Conservation (phyloP, 2,329 filamentous ascomycete species). For the Fusarium sp. region DNA sequence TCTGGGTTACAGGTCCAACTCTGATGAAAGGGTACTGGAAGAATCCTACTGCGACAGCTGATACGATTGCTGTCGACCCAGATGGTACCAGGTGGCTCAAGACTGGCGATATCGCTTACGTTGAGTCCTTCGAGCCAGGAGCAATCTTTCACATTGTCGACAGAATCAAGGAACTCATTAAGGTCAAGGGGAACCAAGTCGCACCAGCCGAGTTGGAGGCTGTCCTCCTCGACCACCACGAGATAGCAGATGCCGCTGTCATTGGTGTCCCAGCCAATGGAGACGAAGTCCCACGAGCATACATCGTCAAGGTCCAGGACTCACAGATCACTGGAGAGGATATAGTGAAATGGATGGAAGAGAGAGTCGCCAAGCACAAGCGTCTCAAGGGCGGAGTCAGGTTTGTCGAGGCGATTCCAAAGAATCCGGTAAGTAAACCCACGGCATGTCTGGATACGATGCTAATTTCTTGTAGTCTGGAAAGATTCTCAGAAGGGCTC, state of each 20-base stretch:
- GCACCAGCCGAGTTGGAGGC: slow-evolving; percentile 82
- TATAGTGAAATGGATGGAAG: slow-evolving; percentile 65
- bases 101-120: slow-evolving; percentile 79
- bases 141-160: slow-evolving; percentile 73
- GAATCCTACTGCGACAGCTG: slow-evolving; percentile 74
- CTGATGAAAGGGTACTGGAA: slow-evolving; percentile 83
- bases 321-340: slow-evolving; percentile 60
- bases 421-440: slow-evolving; percentile 65
- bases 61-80: slow-evolving; percentile 61
- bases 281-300: slow-evolving; percentile 72
- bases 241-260: slow-evolving; percentile 79
- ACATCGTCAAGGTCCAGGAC: slow-evolving; percentile 62
- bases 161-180: slow-evolving; percentile 73
- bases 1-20: slow-evolving; percentile 79
- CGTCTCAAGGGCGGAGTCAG: slow-evolving; percentile 70
- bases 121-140: slow-evolving; percentile 67
- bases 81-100: slow-evolving; percentile 73
- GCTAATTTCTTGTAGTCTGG: not conserved
- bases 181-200: slow-evolving; percentile 78
- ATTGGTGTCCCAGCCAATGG: slow-evolving; percentile 54
- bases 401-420: slow-evolving; percentile 74
- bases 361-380: slow-evolving; percentile 75
- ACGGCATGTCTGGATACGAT: not conserved
- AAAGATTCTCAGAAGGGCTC: not conserved
- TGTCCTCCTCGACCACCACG: slow-evolving; percentile 75